Evolutionary conservation across 139 green algal genomes (phyloP).

Genomic region (Micromonas commoda): DNA sequence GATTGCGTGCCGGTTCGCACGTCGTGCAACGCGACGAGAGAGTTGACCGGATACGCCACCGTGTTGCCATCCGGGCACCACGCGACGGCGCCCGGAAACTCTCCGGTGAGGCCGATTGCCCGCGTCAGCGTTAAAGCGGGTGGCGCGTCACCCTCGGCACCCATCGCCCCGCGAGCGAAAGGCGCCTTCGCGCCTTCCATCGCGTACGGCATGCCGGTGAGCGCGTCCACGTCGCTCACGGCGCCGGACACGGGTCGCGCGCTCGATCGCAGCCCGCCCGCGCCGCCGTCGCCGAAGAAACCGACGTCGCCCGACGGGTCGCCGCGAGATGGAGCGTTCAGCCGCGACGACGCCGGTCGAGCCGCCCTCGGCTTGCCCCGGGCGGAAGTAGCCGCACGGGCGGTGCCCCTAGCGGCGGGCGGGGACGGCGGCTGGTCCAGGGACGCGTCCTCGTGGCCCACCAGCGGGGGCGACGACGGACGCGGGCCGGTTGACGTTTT

Average conservation of each 20-base stretch:
- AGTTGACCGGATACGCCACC: background rate
- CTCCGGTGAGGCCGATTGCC: slow-evolving; percentile 53
- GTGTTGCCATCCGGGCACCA: slow-evolving; percentile 39
- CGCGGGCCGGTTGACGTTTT: background rate
- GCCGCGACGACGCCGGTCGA: too few species aligned
- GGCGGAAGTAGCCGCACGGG: too few species aligned
- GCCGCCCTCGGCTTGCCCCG: too few species aligned
- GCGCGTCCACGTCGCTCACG: background rate
- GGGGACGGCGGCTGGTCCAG: too few species aligned
- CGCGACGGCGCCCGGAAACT: slow-evolving; percentile 46
- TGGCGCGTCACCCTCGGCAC: background rate
- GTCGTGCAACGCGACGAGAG: background rate
- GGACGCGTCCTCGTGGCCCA: too few species aligned
- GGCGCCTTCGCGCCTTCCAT: too few species aligned
- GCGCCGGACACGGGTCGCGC: background rate
- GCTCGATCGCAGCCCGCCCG: background rate
- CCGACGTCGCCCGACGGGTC: background rate
- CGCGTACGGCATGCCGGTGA: background rate
- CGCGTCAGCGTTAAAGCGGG: slow-evolving; percentile 45
- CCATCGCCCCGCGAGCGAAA: too few species aligned
- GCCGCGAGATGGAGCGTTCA: background rate
- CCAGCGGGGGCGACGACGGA: too few species aligned
- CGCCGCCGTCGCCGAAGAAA: background rate
- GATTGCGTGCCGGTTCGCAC: background rate
- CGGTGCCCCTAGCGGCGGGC: too few species aligned